phyloP scores from a whole-genome alignment of 208 protist species.

The Crithidia bombi region DNA sequence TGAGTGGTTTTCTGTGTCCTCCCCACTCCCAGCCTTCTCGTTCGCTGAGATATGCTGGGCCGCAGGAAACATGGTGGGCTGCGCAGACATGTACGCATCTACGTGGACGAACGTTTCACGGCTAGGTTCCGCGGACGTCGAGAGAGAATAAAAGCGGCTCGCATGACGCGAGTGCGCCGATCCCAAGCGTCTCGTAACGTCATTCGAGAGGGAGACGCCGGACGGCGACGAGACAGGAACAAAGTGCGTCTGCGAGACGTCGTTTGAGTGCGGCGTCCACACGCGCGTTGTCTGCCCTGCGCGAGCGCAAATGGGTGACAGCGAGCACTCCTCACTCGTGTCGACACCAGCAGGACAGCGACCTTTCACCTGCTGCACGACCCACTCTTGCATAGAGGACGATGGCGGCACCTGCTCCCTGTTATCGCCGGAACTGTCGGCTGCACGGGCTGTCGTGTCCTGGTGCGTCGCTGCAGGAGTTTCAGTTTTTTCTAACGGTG shows the following conservation, averaged over 20 bases:
- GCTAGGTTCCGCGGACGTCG: neutral
- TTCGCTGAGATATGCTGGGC: neutral
- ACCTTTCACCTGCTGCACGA: too few species aligned
- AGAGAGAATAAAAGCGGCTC: neutral
- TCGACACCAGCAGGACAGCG: neutral
- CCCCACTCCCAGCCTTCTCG: neutral
- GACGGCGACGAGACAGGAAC: neutral
- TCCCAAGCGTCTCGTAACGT: neutral
- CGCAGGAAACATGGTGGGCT: too few species aligned
- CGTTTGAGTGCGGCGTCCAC: constrained; percentile 23
- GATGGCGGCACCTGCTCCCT: too few species aligned
- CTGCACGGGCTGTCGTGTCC: neutral
- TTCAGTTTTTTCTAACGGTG: neutral
- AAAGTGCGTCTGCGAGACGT: constrained; percentile 10
- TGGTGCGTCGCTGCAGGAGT: neutral
- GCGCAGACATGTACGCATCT: neutral
- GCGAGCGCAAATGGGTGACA: constrained; percentile 16
- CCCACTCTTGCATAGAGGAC: too few species aligned
- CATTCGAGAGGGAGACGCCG: neutral
- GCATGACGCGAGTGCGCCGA: neutral
- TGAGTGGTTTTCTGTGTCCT: neutral
- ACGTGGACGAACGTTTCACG: neutral
- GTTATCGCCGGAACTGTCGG: too few species aligned
- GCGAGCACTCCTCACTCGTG: constrained; percentile 16
- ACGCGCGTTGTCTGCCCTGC: constrained; percentile 28